Evolutionary conservation across 768 basidiomycete species (phyloP).

Genomic region (Scleroderma citrinum): DNA sequence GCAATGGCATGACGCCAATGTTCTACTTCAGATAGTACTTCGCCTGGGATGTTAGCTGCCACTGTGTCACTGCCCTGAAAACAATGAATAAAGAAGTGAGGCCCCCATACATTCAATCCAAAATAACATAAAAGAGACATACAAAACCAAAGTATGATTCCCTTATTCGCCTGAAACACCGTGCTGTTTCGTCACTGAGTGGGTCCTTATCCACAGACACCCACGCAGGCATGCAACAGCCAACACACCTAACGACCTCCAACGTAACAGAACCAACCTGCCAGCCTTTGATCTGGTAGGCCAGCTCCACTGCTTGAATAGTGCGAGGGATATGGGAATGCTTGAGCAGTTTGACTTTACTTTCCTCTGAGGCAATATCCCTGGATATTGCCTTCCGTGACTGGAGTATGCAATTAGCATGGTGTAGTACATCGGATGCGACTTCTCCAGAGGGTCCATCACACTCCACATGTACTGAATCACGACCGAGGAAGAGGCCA

Average conservation of each 20-base stretch:
- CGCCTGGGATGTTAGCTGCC: background rate
- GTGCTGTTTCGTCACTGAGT: background rate
- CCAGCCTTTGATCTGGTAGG: background rate
- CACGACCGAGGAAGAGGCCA: background rate
- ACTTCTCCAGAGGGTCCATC: no score
- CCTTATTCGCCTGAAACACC: background rate
- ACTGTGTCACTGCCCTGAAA: background rate
- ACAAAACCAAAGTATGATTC: background rate
- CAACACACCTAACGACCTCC: background rate
- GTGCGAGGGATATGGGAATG: background rate
- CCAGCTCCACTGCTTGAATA: background rate
- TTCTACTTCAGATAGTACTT: background rate
- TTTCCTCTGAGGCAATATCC: background rate
- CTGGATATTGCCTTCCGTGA: background rate
- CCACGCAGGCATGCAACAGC: background rate
- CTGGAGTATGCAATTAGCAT: background rate
- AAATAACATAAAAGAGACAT: background rate
- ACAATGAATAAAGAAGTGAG: background rate
- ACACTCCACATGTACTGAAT: background rate
- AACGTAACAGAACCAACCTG: background rate
- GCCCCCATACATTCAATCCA: background rate
- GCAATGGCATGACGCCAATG: background rate
- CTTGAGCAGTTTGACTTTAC: background rate
- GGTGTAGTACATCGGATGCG: background rate
- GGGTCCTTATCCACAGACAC: background rate